Conservation (phyloP, 805 yeast genomes). For the Lachancea sp. region DNA sequence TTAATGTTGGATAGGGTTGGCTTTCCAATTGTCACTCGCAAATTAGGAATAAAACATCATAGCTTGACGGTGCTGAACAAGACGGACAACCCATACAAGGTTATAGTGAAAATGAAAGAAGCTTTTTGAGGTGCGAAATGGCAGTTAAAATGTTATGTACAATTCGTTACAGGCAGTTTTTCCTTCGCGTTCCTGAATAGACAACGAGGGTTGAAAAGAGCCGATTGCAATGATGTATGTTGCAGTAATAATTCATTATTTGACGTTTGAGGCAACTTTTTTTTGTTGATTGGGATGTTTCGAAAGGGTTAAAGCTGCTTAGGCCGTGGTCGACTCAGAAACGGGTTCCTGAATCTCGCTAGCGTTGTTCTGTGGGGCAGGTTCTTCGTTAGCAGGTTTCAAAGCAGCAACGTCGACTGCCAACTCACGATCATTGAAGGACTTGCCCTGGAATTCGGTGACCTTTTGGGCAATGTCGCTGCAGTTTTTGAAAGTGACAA, state of each 20-base stretch:
- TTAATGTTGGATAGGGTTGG: neutral
- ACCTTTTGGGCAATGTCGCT: slow-evolving; percentile 60
- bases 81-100: too few species aligned
- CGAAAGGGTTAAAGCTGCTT: neutral
- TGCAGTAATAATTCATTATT: slow-evolving; percentile 7
- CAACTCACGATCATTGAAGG: slow-evolving; percentile 58
- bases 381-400: slow-evolving; percentile 28
- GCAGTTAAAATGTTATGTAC: slow-evolving; percentile 2
- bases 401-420: slow-evolving; percentile 63
- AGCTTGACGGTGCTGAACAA: neutral
- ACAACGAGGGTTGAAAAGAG: neutral
- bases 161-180: slow-evolving; percentile 5
- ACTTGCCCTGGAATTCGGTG: slow-evolving; percentile 58
- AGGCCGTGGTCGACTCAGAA: slow-evolving; percentile 1
- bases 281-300: too few species aligned
- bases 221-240: slow-evolving; percentile 5
- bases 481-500: slow-evolving; percentile 44
- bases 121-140: neutral
- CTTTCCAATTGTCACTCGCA: neutral
- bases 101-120: neutral
- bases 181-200: too few species aligned
- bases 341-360: slow-evolving; percentile 1
- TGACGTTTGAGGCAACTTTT: slow-evolving; percentile 3
- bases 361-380: neutral
- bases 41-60: neutral